phyloP scores from a whole-genome alignment of 2,329 filamentous ascomycete species.

The Fusarium buxicola region DNA sequence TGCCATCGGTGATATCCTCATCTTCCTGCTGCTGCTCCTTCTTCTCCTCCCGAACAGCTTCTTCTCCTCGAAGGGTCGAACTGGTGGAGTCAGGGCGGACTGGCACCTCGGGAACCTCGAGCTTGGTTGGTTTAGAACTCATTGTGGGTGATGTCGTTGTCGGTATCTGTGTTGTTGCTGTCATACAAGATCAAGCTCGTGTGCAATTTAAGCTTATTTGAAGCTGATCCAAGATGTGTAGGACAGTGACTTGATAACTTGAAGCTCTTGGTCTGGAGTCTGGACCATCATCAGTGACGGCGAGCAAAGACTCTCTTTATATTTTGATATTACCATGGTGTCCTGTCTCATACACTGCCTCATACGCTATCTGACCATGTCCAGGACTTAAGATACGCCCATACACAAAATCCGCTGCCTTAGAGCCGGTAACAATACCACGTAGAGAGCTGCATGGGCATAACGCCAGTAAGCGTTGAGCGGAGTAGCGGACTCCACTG shows the following conservation, averaged over 20 bases:
- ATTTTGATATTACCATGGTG: slow-evolving; percentile 13
- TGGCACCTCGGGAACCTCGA: slow-evolving; percentile 40
- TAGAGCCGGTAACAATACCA: slow-evolving; percentile 9
- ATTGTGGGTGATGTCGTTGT: slow-evolving; percentile 15
- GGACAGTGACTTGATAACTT: slow-evolving; percentile 12
- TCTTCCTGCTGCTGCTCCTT: slow-evolving; percentile 37
- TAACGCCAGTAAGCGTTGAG: slow-evolving; percentile 38
- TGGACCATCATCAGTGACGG: slow-evolving; percentile 13
- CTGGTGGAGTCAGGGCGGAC: slow-evolving; percentile 45
- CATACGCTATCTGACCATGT: slow-evolving; percentile 19
- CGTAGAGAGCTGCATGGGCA: slow-evolving; percentile 30
- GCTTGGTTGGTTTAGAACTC: slow-evolving; percentile 26
- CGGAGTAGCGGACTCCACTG: slow-evolving; percentile 41
- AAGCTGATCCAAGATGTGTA: not conserved
- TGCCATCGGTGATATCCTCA: slow-evolving; percentile 39
- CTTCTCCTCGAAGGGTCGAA: slow-evolving; percentile 48
- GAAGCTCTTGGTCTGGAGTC: slow-evolving; percentile 21
- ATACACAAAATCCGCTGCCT: slow-evolving; percentile 38
- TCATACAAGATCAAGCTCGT: not conserved
- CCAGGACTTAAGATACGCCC: slow-evolving; percentile 34
- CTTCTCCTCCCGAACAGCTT: slow-evolving; percentile 44
- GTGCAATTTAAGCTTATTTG: slow-evolving; percentile 30
- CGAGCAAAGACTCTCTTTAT: slow-evolving; percentile 38
- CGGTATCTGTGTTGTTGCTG: not conserved
- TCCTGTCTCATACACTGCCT: not conserved